Base-by-base conservation (phyloP, 106 monocot genomes). In the Chionographis japonica region DNA sequence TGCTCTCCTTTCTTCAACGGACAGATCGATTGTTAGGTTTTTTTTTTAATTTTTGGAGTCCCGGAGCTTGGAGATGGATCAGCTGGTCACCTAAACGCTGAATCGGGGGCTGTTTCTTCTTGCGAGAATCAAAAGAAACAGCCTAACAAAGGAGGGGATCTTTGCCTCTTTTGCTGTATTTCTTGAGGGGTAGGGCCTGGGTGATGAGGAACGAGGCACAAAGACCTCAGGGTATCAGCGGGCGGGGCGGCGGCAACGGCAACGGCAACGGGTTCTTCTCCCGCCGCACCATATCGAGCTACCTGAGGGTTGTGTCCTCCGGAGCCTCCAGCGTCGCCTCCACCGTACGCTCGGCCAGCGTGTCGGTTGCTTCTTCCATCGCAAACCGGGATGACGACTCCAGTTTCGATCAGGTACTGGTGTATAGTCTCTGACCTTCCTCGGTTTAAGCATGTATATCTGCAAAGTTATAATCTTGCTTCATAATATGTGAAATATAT, bases 251-350 rank as follows among this genome's bases (percentile, higher is more conserved):
- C 15, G 60, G 17, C 35, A 73, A 68, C 12, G 50, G 52, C 13
- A 71, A 64, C 56, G 53, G 77, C 27, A 27, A 27, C 49, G 70
- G 85, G 17, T 56, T 80, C 64, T 83, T 85, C 65, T 86, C 80
- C 6, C 56, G 66, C 40, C 67, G 76, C 5, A 66, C 82, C 4
- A 49, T 91, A 2, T 86, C 90, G 19, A 71, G 65, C 50, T 91
- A 91, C 40, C 52, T 91, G 70, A 80, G 86, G 60, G 78, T 91
- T 37, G 75, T 86, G 27, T 91, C 90, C 2, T 86, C 84, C 6
- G 90, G 90, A 3, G 87, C 90, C 20, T 91, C 90, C 20, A 84
- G 65, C 46, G 86, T 84, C 17, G 90, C 90, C 4, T 86, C 90
- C 38, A 74, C 81, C 6, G 75, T 91, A 6, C 71, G 78, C 4